Evolutionary conservation across 805 yeast species (phyloP).

Genomic region (Tetrapisispora iriomotensis): DNA sequence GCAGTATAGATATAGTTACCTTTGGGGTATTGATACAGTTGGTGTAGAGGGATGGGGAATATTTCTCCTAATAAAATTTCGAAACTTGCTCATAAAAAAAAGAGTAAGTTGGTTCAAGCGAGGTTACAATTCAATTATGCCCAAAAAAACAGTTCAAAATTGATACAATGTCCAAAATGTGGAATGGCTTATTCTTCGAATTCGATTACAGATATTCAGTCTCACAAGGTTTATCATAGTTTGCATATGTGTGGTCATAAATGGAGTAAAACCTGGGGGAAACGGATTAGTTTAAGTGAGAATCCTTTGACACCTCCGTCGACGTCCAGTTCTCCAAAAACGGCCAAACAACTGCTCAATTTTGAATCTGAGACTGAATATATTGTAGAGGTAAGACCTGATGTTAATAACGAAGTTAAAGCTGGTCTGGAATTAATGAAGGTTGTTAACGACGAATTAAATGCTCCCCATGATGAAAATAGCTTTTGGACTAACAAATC

Average conservation of each 20-base stretch:
- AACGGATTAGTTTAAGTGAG: neutral
- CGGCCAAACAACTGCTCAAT: neutral
- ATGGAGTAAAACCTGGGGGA: constrained; percentile 37
- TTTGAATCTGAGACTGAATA: constrained; percentile 12
- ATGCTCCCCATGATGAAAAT: constrained; percentile 44
- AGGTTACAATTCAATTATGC: constrained; percentile 10
- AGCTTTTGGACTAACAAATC: constrained; percentile 28
- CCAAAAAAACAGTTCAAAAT: neutral
- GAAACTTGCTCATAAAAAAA: neutral
- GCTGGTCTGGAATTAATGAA: constrained; percentile 35
- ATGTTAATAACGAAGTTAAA: constrained; percentile 23
- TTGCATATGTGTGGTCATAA: constrained; percentile 39
- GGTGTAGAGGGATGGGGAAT: too few species aligned
- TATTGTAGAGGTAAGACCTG: constrained; percentile 31
- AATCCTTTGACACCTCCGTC: constrained; percentile 10
- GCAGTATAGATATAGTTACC: too few species aligned
- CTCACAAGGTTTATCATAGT: constrained; percentile 45
- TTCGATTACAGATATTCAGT: constrained; percentile 12
- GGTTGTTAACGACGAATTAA: constrained; percentile 49
- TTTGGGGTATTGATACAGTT: too few species aligned
- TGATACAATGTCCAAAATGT: constrained; percentile 19
- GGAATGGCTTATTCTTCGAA: constrained; percentile 20
- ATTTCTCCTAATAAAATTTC: neutral
- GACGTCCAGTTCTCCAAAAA: constrained; percentile 6
- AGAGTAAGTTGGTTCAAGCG: constrained; percentile 12